Percentiles rank a stretch among this genome's conserved stretches.
Conservation (phyloP, 192 early-diverging fungal species). For the Podochytrium sp. region DNA sequence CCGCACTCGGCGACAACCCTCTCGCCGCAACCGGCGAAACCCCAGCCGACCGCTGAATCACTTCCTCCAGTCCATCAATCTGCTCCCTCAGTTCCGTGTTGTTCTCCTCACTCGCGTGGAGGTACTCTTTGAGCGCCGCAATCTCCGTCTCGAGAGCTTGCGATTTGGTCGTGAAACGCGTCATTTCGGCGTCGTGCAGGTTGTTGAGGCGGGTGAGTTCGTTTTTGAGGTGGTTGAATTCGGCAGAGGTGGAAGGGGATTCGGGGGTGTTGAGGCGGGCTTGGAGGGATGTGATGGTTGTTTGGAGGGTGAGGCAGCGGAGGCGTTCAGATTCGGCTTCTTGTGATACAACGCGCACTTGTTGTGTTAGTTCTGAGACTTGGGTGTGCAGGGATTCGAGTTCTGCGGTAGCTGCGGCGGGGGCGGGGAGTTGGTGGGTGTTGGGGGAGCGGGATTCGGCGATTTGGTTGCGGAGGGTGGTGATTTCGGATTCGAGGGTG, state of each 20-base stretch:
- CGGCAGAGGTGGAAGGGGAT: not conserved
- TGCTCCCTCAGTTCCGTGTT: constrained; percentile 20
- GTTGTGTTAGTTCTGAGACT: not conserved
- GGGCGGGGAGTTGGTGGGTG: too few species aligned
- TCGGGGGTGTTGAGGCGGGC: not conserved
- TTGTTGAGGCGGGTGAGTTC: not conserved
- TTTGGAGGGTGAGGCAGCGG: not conserved
- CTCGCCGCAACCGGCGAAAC: not conserved
- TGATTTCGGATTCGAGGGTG: not conserved
- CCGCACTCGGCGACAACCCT: not conserved
- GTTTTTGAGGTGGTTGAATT: not conserved
- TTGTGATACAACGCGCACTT: not conserved
- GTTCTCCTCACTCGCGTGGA: constrained; percentile 18
- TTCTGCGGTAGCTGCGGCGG: not conserved
- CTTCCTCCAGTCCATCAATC: constrained; percentile 18
- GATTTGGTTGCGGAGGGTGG: not conserved
- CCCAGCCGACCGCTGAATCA: not conserved
- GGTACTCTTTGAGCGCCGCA: not conserved
- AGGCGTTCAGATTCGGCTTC: constrained; percentile 4
- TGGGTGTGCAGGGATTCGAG: not conserved
- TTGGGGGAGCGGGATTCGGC: not conserved
- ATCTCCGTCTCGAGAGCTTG: constrained; percentile 1
- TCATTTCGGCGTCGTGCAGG: not conserved
- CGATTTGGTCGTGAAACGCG: not conserved
- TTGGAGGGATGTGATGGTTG: not conserved